Percentiles rank a stretch among this genome's conserved stretches.
Evolutionary conservation across 495 filamentous ascomycete species (phyloP).

Genomic region (Penicillium mononematosum): DNA sequence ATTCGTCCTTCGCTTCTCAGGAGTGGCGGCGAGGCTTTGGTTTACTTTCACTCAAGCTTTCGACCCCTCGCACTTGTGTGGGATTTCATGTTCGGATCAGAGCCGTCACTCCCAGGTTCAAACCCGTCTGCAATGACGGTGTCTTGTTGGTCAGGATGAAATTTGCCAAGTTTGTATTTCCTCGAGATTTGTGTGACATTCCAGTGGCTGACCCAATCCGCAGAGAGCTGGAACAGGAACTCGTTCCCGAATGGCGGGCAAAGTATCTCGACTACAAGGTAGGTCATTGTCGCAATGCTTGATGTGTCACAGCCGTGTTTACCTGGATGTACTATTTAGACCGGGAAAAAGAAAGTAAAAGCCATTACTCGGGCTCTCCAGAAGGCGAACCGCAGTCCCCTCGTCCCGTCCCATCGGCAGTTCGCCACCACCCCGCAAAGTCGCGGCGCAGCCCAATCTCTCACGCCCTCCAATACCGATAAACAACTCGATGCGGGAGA

Average conservation of each 20-base stretch:
- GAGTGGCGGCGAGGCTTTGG: not conserved
- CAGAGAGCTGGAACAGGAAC: conserved; percentile 79
- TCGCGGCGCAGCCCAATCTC: conserved; percentile 24
- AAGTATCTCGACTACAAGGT: conserved; percentile 94
- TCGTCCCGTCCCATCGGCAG: conserved; percentile 40
- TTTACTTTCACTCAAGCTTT: conserved; percentile 1
- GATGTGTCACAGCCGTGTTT: not conserved
- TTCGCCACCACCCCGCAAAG: conserved; percentile 29
- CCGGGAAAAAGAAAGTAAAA: conserved; percentile 89
- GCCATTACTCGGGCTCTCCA: conserved; percentile 68
- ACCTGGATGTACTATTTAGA: conserved; percentile 30
- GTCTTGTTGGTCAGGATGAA: conserved; percentile 49
- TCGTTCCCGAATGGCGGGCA: conserved; percentile 87
- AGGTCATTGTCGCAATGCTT: not conserved
- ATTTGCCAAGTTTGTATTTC: conserved; percentile 57
- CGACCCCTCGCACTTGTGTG: conserved; percentile 9
- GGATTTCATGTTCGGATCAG: conserved; percentile 6
- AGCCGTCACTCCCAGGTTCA: not conserved
- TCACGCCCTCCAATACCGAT: conserved; percentile 21
- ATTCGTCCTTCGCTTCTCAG: not conserved
- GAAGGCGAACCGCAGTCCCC: conserved; percentile 56
- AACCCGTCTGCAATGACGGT: conserved; percentile 25
- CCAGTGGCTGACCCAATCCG: conserved; percentile 24
- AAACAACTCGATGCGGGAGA: conserved; percentile 26
- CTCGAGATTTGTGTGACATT: conserved; percentile 16